These are phyloP conservation scores for Globisporangium iwayamae DNA, from an alignment of 352 stramenopile species.

Conservation along the genomic window DNA sequence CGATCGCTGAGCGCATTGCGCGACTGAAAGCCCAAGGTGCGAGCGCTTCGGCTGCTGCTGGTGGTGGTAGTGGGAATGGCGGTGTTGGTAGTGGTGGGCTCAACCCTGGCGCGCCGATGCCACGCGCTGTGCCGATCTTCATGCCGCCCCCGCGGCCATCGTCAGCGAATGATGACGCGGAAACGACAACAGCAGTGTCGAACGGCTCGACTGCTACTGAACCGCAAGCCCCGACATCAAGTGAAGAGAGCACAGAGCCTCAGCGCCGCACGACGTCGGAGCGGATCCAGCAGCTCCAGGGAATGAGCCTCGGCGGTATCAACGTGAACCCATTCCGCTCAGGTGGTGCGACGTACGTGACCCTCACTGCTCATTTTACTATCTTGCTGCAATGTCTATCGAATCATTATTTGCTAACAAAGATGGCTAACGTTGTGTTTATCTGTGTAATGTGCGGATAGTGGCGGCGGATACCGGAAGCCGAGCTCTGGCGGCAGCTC, in stretches of 20 bases:
- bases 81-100: neutral
- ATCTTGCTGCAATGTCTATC: too few species aligned
- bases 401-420: too few species aligned
- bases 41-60: slow-evolving; percentile 24
- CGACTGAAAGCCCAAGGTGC: slow-evolving; percentile 67
- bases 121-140: slow-evolving; percentile 17
- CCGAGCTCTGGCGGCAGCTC: slow-evolving; percentile 33
- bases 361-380: neutral
- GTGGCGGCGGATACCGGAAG: slow-evolving; percentile 42
- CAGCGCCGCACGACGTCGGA: slow-evolving; percentile 31
- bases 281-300: slow-evolving; percentile 76
- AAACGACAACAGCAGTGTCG: neutral
- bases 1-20: slow-evolving; percentile 77
- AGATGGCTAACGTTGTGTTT: neutral
- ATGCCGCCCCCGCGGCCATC: slow-evolving; percentile 9
- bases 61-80: slow-evolving; percentile 1
- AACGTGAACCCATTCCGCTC: slow-evolving; percentile 81
- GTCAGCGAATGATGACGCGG: slow-evolving; percentile 15
- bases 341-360: slow-evolving; percentile 26
- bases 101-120: slow-evolving; percentile 5
- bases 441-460: slow-evolving; percentile 7
- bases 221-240: slow-evolving; percentile 7
- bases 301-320: slow-evolving; percentile 65
- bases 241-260: slow-evolving; percentile 10
- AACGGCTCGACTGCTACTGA: neutral